Base-by-base conservation (phyloP, 129 eudicot genomes). In the Flaveria robusta region DNA sequence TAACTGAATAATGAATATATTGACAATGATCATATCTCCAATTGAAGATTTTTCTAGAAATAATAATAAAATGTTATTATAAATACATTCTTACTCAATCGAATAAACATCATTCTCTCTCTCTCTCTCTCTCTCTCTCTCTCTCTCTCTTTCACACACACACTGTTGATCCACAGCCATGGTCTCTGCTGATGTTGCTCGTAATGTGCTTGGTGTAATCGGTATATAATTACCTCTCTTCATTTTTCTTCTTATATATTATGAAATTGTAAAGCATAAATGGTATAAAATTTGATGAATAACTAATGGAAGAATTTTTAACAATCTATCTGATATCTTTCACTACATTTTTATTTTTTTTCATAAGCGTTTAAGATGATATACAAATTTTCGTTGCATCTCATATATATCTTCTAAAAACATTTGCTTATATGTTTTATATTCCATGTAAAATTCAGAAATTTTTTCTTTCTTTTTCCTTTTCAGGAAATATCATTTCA, bases 401-500 rank as follows among this genome's bases (percentile, higher is more conserved):
- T 52, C 22, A 52, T 7, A 18, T n/a, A 52, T 52, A 6, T n/a
- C 59, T 5, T 52, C 9, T 3, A 19, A 19, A 19, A 39, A 34
- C 10, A 42, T 4, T 42, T 50, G 26, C 10, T 70, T 16, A 29
- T 66, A 56, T 20, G 64, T 22, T 56, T 56, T 22, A 56, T 56
- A 19, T 20, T 54, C 60, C 60, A 54, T 54, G 16, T 19, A 54
- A 0, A 54, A 19, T 54, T 56, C 15, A 9, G 10, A 9, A 51
- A 5, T 4, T 74, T 59, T 60, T 7, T n/a, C 29, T 4, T 22
- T n/a, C 56, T 45, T 65, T 68, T 77, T 69, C 29, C 1, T 71
- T 76, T 76, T 19, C 82, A 88, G 93, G 93, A 16, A 88, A 88
- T 71, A 27, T 85, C 74, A 88, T 85, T 58, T 80, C 93, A 22